Evolutionary conservation across 768 basidiomycete genomes (phyloP), one percentile per base, ranked within the genome.

Genomic region (Tylopilus rubrobrunneus): DNA sequence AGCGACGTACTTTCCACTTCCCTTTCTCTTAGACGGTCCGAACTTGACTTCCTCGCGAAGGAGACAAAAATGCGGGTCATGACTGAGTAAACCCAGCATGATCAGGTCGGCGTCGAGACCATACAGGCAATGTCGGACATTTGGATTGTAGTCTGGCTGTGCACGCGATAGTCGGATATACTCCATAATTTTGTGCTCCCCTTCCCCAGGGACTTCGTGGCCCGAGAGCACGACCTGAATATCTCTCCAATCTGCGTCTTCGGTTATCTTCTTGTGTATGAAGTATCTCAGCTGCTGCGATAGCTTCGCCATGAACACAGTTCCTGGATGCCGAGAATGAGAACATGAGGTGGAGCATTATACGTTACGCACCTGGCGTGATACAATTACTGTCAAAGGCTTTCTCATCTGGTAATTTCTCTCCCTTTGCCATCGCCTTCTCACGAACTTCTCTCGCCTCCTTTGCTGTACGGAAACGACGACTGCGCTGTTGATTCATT

Each of bases 161-260:
- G 97, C 95, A 62, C 95, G 89, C 49, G 89, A 86, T 56, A 93
- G 74, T 37, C 97, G 87, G 68, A 99, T 98, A 72, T 95, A 99
- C 69, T 98, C 97, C 90, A 98, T 98, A 61, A 99, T 95, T 78
- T 99, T 99, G 82, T 99, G 97, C 68, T 99, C 97, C 55, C 97
- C 97, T 72, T 99, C 97, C 60, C 97, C 97, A 0, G 97, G 97
- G 4, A 98, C 95, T 63, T 99, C 96, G 70, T 98, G 94, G 11
- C 97, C 97, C 28, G 92, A 96, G 36, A 99, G 77, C 37, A 99
- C 90, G 21, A 98, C 93, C 65, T 93, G 79, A 40, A 98, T 84
- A 51, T 87, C 81, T 55, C 91, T 78, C 97, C 97, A 99, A 68
- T 94, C 87, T 3, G 97, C 83, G 71, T 99, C 97, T 68, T 99